phyloP scores from a whole-genome alignment of 2,329 filamentous ascomycete species.

The Pseudogymnoascus sp. region DNA sequence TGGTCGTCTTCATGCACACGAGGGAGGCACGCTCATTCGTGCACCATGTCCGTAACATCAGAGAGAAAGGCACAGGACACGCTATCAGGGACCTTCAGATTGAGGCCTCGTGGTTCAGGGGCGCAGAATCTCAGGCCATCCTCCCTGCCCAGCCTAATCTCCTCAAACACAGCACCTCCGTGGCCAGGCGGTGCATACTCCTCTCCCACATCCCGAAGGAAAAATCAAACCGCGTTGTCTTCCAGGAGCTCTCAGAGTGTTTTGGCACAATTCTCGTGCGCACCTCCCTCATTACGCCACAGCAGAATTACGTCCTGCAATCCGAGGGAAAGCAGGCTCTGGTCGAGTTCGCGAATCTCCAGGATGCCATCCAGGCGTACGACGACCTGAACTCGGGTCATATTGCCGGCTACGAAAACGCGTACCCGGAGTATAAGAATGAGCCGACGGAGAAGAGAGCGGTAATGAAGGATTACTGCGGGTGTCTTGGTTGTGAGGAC shows the following conservation, averaged over 20 bases:
- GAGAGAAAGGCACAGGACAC: constrained; percentile 4
- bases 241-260: not conserved
- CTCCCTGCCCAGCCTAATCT: not conserved
- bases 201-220: not conserved
- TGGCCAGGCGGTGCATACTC: not conserved
- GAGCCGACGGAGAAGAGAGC: not conserved
- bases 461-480: not conserved
- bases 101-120: constrained; percentile 9
- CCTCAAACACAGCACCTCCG: not conserved
- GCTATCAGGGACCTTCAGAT: constrained; percentile 11
- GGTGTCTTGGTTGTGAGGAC: not conserved
- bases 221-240: not conserved
- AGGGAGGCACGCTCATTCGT: constrained; percentile 10
- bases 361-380: not conserved
- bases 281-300: not conserved
- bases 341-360: not conserved
- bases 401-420: not conserved
- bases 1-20: constrained; percentile 10
- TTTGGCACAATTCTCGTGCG: not conserved
- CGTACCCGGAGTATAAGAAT: not conserved
- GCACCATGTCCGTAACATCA: constrained; percentile 2
- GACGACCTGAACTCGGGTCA: not conserved
- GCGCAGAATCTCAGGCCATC: not conserved
- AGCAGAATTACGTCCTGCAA: not conserved
- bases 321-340: not conserved